Conservation (phyloP, 2,329 filamentous ascomycete species). For the Hymenoscyphus fraxineus region DNA sequence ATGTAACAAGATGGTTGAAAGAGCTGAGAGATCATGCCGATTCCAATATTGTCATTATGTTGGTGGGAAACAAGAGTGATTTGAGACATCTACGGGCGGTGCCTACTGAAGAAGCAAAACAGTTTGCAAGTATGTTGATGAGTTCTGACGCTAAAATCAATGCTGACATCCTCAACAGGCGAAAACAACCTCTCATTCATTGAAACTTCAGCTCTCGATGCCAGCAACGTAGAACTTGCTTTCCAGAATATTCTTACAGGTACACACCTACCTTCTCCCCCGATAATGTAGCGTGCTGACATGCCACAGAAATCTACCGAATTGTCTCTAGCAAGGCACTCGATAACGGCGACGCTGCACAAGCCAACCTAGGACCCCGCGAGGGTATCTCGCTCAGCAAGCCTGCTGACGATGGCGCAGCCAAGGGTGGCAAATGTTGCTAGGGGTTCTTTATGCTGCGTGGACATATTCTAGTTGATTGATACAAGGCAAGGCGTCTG, state of each 20-base stretch:
- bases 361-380: slow-evolving; percentile 75
- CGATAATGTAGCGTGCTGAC: background rate
- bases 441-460: slow-evolving; percentile 35
- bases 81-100: slow-evolving; percentile 96
- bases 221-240: slow-evolving; percentile 97
- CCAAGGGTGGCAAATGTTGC: slow-evolving; percentile 80
- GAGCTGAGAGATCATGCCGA: slow-evolving; percentile 97
- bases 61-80: slow-evolving; percentile 99
- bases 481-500: slow-evolving; percentile 32
- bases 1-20: slow-evolving; percentile 98
- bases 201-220: slow-evolving; percentile 96
- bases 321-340: slow-evolving; percentile 98
- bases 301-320: slow-evolving; percentile 83
- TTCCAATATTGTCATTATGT: slow-evolving; percentile 99
- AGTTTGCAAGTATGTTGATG: slow-evolving; percentile 76
- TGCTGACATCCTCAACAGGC: slow-evolving; percentile 52
- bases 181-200: slow-evolving; percentile 99
- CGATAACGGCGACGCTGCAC: slow-evolving; percentile 78
- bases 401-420: slow-evolving; percentile 69
- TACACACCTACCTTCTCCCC: slow-evolving; percentile 39
- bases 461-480: slow-evolving; percentile 30
- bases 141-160: slow-evolving; percentile 10
- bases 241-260: slow-evolving; percentile 99
- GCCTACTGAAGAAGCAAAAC: slow-evolving; percentile 95
- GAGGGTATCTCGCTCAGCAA: slow-evolving; percentile 85